These are phyloP conservation scores for Solanum lycopersicoides DNA, from an alignment of 257 asterid species.

Conservation along the genomic window DNA sequence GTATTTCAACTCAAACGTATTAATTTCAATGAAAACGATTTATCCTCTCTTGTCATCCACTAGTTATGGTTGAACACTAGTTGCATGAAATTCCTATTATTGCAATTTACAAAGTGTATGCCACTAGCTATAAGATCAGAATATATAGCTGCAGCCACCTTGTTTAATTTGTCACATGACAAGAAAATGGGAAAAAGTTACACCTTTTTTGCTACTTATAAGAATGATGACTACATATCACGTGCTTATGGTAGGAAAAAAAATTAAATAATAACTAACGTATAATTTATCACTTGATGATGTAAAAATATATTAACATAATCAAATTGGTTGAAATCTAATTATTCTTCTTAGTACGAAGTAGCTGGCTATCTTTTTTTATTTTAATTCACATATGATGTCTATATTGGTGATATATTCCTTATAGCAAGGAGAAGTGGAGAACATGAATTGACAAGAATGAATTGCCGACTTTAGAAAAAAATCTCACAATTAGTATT, in stretches of 20 bases:
- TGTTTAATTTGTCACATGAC: not conserved
- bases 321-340: not conserved
- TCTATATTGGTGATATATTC: not conserved
- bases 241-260: not conserved
- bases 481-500: too few relatives aligned
- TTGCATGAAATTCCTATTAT: not conserved
- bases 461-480: not conserved
- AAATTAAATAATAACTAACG: not conserved
- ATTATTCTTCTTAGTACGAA: too few relatives aligned
- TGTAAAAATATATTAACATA: not conserved
- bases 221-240: not conserved
- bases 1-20: accelerated
- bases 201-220: not conserved
- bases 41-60: constrained; percentile 23
- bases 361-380: too few relatives aligned
- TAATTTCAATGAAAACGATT: too few relatives aligned
- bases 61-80: not conserved
- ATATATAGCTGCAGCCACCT: not conserved
- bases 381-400: not conserved
- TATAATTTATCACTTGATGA: not conserved
- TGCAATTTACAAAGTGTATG: not conserved
- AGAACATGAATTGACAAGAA: not conserved
- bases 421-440: not conserved
- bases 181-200: not conserved
- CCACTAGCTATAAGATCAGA: not conserved